Base-by-base conservation (phyloP, 2,329 filamentous ascomycete genomes). In the Cladobotryum mycophilum region DNA sequence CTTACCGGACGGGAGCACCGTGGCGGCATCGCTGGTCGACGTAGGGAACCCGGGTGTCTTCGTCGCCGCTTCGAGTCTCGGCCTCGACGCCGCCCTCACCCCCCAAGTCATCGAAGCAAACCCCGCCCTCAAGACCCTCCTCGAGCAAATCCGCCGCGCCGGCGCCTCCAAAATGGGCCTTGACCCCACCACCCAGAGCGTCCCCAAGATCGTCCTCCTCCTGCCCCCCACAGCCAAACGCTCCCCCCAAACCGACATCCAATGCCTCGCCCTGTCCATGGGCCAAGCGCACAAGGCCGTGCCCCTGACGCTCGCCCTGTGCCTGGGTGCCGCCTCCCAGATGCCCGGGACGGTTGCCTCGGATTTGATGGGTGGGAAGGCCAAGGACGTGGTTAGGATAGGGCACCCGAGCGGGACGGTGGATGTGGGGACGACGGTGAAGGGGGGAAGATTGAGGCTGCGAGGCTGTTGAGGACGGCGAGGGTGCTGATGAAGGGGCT, bases 11-110 rank as follows among this genome's bases (percentile, higher is more conserved):
- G 62, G 62, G 3, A 58, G 50, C 7, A 72, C 69, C 0, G 63
- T 81, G 4, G 57, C 62, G 3, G 79, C 74, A 0, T 84, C 80
- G 1, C 78, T 83, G 22, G 72, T 85, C 1, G 84, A 87, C 54
- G 80, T 80, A 1, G 77, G 77, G 1, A 86, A 85, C 56, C 84
- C 84, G 0, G 79, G 78, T 43, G 73, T 84, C 13, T 87, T 87
- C 59, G 68, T 87, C 1, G 67, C 68, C 7, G 80, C 82, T 0
- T 60, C 67, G 2, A 76, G 81, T 52, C 59, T 86, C 13, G 65
- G 64, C n/a, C 30, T 66, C 1, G 73, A 67, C 4, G 66, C 80
- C 2, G 70, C 71, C 9, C 70, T 84, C 35, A 70, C 76, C 0
- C 81, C 83, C 0, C 70, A 78, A 20, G 70, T 73, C 25, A 72